phyloP scores from a whole-genome alignment of 441 rosid genomes.

The Croton laevigatus region DNA sequence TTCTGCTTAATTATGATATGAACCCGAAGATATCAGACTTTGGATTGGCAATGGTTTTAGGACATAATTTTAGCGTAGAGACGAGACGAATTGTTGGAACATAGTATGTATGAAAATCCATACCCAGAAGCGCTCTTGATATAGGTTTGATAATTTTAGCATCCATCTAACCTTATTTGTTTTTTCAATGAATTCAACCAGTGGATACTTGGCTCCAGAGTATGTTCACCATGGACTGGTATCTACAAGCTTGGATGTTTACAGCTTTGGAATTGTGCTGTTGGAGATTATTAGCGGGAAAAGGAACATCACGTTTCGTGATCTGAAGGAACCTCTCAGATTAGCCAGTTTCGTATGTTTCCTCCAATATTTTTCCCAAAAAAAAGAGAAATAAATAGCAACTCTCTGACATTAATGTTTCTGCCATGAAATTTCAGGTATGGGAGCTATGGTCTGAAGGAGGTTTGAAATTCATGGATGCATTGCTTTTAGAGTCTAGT shows the following conservation, averaged over 20 bases:
- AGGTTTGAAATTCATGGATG: background rate
- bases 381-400: background rate
- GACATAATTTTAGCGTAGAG: background rate
- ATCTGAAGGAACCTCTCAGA: too few relatives aligned
- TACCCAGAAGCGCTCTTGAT: too few relatives aligned
- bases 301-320: background rate
- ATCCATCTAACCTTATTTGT: background rate
- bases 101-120: background rate
- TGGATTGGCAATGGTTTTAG: background rate
- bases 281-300: slow-evolving; percentile 3
- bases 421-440: background rate
- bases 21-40: background rate
- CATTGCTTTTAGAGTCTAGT: background rate
- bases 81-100: background rate
- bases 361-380: background rate
- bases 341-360: background rate
- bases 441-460: slow-evolving; percentile 1
- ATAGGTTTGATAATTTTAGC: background rate
- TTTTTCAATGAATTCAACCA: background rate
- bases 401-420: background rate
- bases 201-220: background rate
- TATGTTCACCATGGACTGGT: background rate
- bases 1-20: background rate
- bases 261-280: background rate
- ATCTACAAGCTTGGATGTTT: background rate